Evolutionary conservation across 345 rosid species (phyloP).

Genomic region (Pistacia atlantica): DNA sequence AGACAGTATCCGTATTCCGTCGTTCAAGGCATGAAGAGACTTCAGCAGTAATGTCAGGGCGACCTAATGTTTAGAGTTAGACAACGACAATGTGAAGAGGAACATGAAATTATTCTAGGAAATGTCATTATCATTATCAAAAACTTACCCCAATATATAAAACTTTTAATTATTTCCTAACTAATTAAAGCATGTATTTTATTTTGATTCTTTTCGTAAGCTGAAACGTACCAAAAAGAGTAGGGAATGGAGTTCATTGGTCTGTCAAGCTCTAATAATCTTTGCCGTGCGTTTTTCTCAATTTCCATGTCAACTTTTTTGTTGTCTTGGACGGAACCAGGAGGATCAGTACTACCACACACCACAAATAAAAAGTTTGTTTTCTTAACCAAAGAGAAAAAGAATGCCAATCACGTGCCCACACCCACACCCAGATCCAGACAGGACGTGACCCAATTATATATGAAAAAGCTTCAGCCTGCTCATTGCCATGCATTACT

Average conservation of each 20-base stretch:
- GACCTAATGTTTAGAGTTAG: neutral
- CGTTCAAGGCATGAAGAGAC: neutral
- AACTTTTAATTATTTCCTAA: neutral
- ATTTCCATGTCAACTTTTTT: neutral
- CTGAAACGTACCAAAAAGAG: no score
- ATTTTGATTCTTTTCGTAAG: no score
- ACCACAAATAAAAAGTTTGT: no score
- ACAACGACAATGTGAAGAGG: neutral
- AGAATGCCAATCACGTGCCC: slow-evolving; percentile 9
- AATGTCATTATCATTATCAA: neutral
- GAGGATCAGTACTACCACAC: no score
- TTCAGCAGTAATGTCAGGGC: neutral
- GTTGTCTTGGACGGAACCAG: neutral
- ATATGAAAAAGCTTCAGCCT: neutral
- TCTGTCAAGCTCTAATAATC: slow-evolving; percentile 1
- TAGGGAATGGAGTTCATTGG: no score
- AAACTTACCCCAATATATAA: neutral
- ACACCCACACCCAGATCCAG: neutral
- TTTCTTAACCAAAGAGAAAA: neutral
- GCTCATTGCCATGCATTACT: neutral
- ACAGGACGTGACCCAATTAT: neutral
- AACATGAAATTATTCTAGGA: neutral
- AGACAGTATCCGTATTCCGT: no score
- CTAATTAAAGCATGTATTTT: neutral
- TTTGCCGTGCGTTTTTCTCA: neutral